A percentile compares a stretch with the other conserved stretches of the same genome.
Evolutionary conservation across 78 protist species (phyloP).

Genomic region (Reticulomyxa filosa): DNA sequence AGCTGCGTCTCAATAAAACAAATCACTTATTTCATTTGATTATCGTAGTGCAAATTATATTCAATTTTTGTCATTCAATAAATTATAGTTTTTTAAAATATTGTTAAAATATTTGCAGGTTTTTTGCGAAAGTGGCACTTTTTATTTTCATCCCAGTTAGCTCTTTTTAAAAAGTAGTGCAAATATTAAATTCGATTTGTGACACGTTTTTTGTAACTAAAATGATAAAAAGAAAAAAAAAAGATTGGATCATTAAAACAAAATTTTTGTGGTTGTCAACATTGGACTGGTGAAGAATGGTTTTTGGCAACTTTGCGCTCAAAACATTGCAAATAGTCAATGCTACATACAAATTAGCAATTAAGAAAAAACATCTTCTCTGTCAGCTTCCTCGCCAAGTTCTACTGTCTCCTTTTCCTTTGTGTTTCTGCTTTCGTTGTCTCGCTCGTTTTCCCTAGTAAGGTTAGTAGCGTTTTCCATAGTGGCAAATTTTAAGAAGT

Average conservation of each 20-base stretch:
- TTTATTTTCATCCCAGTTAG: no score
- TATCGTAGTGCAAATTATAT: no score
- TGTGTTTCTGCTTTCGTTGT: no score
- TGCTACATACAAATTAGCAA: background rate
- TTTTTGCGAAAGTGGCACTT: no score
- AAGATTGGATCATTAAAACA: background rate
- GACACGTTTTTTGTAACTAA: background rate
- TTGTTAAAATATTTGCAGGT: no score
- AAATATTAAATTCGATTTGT: background rate
- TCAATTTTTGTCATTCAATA: no score
- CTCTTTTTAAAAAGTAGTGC: no score
- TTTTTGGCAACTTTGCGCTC: background rate
- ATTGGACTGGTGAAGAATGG: background rate
- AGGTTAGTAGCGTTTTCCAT: conserved; percentile 7
- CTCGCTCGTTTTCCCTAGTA: background rate
- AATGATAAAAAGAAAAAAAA: background rate
- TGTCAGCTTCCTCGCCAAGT: conserved; percentile 12
- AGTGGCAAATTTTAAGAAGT: conserved; percentile 54
- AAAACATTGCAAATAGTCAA: background rate
- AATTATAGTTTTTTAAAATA: no score
- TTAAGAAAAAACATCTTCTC: conserved; percentile 15
- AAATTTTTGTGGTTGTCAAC: background rate
- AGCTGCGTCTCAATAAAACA: no score
- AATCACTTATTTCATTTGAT: no score
- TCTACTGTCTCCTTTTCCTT: no score